These are phyloP conservation scores for Botrytis medusae DNA, from an alignment of 2,329 filamentous ascomycete species.

Conservation along the genomic window DNA sequence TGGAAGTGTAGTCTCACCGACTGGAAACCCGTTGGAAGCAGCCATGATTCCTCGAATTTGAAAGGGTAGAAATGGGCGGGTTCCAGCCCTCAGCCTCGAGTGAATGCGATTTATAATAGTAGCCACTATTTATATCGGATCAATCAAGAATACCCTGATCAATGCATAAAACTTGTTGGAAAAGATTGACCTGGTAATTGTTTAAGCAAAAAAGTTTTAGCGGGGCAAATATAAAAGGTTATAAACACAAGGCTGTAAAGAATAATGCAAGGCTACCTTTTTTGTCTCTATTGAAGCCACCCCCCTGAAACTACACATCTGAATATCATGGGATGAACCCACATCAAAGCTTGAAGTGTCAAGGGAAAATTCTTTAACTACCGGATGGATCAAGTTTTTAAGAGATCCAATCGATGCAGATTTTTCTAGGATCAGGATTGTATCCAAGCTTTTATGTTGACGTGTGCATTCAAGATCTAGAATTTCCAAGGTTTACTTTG, in stretches of 20 bases:
- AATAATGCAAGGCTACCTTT: neutral
- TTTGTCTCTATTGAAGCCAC: neutral
- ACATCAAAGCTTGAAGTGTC: constrained; percentile 5
- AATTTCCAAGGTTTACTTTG: neutral
- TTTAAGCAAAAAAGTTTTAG: constrained; percentile 11
- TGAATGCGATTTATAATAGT: constrained; percentile 14
- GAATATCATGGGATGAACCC: neutral
- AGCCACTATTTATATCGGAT: constrained; percentile 30
- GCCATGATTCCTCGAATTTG: constrained; percentile 28
- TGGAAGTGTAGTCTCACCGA: constrained; percentile 20
- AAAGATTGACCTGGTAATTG: neutral
- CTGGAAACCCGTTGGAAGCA: constrained; percentile 24
- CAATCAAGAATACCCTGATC: neutral
- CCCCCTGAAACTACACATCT: neutral
- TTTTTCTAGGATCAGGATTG: constrained; percentile 16
- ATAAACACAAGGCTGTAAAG: neutral
- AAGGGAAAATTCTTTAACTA: neutral
- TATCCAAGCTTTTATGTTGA: constrained; percentile 20
- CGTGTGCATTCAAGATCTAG: constrained; percentile 2
- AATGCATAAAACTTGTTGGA: neutral
- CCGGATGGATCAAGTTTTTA: neutral
- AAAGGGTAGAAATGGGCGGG: constrained; percentile 29
- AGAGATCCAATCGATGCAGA: neutral
- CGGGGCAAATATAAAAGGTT: neutral
- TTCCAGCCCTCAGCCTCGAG: constrained; percentile 37